Evolutionary conservation across 306 rosid genomes (phyloP), one percentile per base, ranked within the genome.

Genomic region (Coriaria nepalensis): DNA sequence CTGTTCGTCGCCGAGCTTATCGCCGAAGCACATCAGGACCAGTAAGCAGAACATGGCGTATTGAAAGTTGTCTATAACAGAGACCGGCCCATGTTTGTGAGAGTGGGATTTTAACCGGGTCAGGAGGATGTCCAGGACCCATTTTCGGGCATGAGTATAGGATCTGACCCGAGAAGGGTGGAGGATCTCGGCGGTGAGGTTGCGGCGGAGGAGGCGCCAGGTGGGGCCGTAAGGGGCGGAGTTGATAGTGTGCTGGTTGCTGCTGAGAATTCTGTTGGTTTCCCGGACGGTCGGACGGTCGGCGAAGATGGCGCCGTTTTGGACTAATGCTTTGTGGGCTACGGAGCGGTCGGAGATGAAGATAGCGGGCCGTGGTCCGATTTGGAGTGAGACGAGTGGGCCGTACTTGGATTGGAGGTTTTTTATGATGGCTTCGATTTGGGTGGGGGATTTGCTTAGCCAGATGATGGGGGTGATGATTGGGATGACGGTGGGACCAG

Each of bases 191-290:
- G 40, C 5, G 7, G 40, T 37, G 7, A 37, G 40, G 7, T 37
- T 37, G 40, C 40, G 40, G 7, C 40, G 40, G 40, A 37, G 40
- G 40, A 37, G 40, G 40, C 40, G 40, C 59, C 59, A 55, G 38
- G 35, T 32, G 14, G 52, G 53, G 29, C 45, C 45, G 38, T 57
- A 57, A n/a, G n/a, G 1, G 8, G 45, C 41, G 0, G 53, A 4
- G 45, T 8, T 57, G 53, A 57, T 57, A 11, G 10, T 57, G 38
- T 9, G 20, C 6, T 45, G 62, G 20, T 57, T 37, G 36, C 13
- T 7, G 6, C 35, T 0, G 45, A 45, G 4, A 32, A 56, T 9
- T 8, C 11, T 10, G 20, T 0, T 37, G 5, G 12, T 0, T 0
- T 20, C 37, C 5, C 2, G 52, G 0, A 11, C 2, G 11, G 45